Evolutionary conservation across 2,329 filamentous ascomycete species (phyloP).

Genomic region (Aspergillus arachidicola): DNA sequence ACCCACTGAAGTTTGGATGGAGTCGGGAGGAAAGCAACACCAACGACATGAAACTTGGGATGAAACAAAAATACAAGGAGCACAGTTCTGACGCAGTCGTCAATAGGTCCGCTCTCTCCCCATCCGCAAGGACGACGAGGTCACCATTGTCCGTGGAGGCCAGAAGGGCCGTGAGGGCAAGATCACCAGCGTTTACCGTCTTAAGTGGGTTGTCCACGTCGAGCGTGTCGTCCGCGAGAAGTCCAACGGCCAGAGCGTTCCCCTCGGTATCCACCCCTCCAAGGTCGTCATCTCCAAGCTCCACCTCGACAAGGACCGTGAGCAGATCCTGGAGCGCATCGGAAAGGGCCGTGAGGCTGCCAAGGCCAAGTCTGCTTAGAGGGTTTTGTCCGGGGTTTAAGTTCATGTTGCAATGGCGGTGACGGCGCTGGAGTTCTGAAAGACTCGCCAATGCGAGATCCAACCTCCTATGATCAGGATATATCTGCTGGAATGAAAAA

Average conservation of each 20-base stretch:
- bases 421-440: conserved; percentile 27
- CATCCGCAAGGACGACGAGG: conserved; percentile 96
- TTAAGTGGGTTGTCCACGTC: conserved; percentile 97
- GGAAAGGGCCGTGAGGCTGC: conserved; percentile 51
- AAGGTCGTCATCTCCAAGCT: conserved; percentile 99
- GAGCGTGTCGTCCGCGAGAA: conserved; percentile 97
- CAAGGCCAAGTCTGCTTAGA: conserved; percentile 65
- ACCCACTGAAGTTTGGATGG: background rate
- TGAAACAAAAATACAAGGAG: conserved; percentile 5
- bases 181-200: conserved; percentile 90
- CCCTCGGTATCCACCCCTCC: conserved; percentile 90
- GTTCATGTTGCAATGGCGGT: conserved; percentile 68
- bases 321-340: conserved; percentile 51
- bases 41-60: background rate
- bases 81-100: conserved; percentile 11
- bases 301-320: conserved; percentile 71
- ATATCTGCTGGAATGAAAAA: conserved; percentile 28
- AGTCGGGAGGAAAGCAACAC: conserved; percentile 1
- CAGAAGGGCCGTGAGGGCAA: conserved; percentile 99
- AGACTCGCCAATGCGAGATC: conserved; percentile 27
- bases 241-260: conserved; percentile 93
- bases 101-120: conserved; percentile 87
- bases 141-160: conserved; percentile 85
- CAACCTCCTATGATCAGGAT: conserved; percentile 27
- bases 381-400: conserved; percentile 51